phyloP scores from a whole-genome alignment of 495 filamentous ascomycete species.

The Daldinia childiae region DNA sequence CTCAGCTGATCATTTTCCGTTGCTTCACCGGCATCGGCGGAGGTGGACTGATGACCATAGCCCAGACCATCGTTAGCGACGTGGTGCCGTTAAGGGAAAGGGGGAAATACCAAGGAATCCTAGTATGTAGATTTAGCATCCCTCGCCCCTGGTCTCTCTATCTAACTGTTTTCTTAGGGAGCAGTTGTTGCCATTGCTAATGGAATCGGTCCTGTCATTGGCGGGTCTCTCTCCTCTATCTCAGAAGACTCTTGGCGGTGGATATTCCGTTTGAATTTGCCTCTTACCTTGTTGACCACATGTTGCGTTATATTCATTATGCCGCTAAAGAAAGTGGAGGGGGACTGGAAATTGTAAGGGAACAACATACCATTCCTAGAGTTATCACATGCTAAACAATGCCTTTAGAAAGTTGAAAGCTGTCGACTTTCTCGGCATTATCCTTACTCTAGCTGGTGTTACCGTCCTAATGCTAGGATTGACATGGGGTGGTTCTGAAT shows the following conservation, averaged over 20 bases:
- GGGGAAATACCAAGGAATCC: conserved; percentile 68
- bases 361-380: neutral
- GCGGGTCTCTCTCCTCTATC: conserved; percentile 58
- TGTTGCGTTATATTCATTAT: conserved; percentile 61
- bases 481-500: conserved; percentile 64
- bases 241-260: conserved; percentile 61
- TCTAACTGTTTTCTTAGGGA: conserved; percentile 43
- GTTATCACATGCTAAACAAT: neutral
- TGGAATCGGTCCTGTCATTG: conserved; percentile 64
- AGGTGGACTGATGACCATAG: conserved; percentile 65
- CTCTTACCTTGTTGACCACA: conserved; percentile 56
- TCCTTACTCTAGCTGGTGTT: conserved; percentile 34
- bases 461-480: conserved; percentile 48
- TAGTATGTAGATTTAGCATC: conserved; percentile 43
- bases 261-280: conserved; percentile 65
- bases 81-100: conserved; percentile 64
- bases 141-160: neutral
- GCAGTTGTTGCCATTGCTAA: conserved; percentile 64
- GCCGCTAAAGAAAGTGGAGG: conserved; percentile 60
- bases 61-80: conserved; percentile 64
- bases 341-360: conserved; percentile 57
- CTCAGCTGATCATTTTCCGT: conserved; percentile 64
- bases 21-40: conserved; percentile 66
- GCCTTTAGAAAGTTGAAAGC: conserved; percentile 54
- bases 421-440: conserved; percentile 56